These are phyloP conservation scores for Colletotrichum gigasporum DNA, from an alignment of 2,329 filamentous ascomycete species.

Conservation along the genomic window DNA sequence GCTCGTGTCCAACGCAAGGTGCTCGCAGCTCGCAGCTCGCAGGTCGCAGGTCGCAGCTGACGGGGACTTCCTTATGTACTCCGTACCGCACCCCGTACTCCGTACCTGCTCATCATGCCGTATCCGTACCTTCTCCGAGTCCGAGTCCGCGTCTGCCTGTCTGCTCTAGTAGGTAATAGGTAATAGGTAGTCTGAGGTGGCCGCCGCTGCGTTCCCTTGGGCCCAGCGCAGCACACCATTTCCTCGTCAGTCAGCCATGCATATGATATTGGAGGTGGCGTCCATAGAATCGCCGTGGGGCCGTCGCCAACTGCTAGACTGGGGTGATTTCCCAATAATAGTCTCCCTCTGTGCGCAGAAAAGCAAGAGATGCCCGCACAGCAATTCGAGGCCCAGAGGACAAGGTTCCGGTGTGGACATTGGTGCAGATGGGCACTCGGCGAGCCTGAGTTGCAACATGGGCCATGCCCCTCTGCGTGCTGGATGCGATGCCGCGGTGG, in stretches of 20 bases:
- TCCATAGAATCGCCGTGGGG: slow-evolving; percentile 8
- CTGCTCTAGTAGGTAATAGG: neutral
- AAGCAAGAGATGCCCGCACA: neutral
- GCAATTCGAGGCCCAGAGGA: neutral
- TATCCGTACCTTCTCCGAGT: neutral
- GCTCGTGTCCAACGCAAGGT: too few relatives aligned
- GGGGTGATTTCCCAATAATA: neutral
- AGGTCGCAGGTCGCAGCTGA: too few relatives aligned
- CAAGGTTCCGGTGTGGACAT: neutral
- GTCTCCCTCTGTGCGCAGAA: slow-evolving; percentile 1
- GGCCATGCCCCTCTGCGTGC: neutral
- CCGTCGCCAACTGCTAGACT: neutral
- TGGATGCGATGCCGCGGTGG: neutral
- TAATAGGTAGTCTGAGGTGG: neutral
- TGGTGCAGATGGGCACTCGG: too few relatives aligned
- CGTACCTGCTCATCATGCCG: too few relatives aligned
- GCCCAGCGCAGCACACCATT: slow-evolving; percentile 10
- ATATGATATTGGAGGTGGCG: slow-evolving; percentile 31
- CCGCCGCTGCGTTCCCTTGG: neutral
- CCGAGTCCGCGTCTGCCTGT: too few relatives aligned
- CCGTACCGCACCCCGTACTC: too few relatives aligned
- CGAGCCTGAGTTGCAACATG: neutral
- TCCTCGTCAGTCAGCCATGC: slow-evolving; percentile 21
- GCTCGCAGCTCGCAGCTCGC: too few relatives aligned
- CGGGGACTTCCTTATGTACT: too few relatives aligned